Base-by-base conservation (phyloP, 2,329 filamentous ascomycete genomes). In the Xylaria polymorpha region DNA sequence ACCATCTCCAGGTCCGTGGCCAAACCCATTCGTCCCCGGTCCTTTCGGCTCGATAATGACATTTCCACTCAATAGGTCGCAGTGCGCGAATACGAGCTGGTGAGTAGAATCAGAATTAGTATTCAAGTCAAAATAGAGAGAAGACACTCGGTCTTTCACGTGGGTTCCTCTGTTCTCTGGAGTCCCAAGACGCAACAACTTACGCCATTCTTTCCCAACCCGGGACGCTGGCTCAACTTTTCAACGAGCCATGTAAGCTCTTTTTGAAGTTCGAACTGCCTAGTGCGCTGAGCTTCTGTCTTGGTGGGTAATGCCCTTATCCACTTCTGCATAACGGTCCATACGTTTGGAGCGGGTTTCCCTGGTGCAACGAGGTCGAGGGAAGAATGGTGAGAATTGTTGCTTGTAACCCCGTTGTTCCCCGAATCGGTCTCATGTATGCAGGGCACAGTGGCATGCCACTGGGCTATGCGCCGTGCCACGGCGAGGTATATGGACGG, bases 261-360 rank as follows among this genome's bases (percentile, higher is more conserved):
- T 64, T 82, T 83, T 77, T 97, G 92, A 61, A 99, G 84, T 69
- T 82, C 82, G 35, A 86, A 84, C 77, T 92, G 90, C 72, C 92
- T 89, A 73, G 87, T 81, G 69, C 86, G 87, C 79, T 97, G 88
- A 64, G 87, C 85, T 41, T 91, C 88, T 5, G 91, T 96, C 65
- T 86, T 85, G 61, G 86, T 89, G 14, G 96, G 94, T 71, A 99
- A 85, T 46, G 93, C 95, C 74, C 91, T 84, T 66, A 98, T 94
- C 96, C 96, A 99, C 82, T 94, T 97, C 80, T 97, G 94, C 87
- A 98, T 92, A 41, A 97, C 94, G 7, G 93, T 94, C 96, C 96
- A 99, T 65, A 97, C 83, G 79, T 97, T 98, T 20, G 94, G 93
- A n/a, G 88, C 85, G 5, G 90, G 90, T 77, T 91, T 93, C 69